Percentiles rank a stretch among this genome's conserved stretches.
These are phyloP conservation scores for Penicillium brevicompactum DNA, from an alignment of 2,329 filamentous ascomycete species.

Conservation along the genomic window DNA sequence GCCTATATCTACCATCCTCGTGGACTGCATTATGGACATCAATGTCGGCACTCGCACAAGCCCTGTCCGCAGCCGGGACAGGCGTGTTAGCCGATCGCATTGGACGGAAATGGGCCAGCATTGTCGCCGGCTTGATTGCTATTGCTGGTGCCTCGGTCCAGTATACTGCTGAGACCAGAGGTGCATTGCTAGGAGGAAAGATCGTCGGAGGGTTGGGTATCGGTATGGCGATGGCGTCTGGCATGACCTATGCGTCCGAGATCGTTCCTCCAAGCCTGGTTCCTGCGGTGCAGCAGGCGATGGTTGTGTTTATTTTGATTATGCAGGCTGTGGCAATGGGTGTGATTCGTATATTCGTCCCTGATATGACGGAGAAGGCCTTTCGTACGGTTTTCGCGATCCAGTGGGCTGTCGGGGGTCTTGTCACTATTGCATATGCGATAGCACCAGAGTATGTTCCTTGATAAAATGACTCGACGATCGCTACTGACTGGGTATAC, in stretches of 20 bases:
- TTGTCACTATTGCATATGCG: constrained; percentile 13
- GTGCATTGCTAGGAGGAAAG: constrained; percentile 20
- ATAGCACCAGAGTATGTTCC: constrained; percentile 16
- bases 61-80: constrained; percentile 22
- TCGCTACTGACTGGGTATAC: background rate
- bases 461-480: background rate
- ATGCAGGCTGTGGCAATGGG: constrained; percentile 21
- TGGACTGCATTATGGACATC: constrained; percentile 26
- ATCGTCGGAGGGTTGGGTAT: constrained; percentile 19
- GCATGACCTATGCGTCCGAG: constrained; percentile 23
- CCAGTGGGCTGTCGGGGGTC: constrained; percentile 17
- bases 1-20: constrained; percentile 18
- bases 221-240: constrained; percentile 19
- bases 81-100: constrained; percentile 38
- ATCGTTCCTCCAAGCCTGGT: constrained; percentile 13
- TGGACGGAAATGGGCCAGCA: constrained; percentile 38
- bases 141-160: constrained; percentile 16
- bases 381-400: constrained; percentile 22
- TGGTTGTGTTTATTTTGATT: constrained; percentile 21
- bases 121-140: constrained; percentile 27
- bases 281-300: constrained; percentile 9
- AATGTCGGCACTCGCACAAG: constrained; percentile 24
- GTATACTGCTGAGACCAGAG: constrained; percentile 14
- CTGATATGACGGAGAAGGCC: constrained; percentile 10
- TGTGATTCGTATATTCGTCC: constrained; percentile 20